Evolutionary conservation across 164 flowering plant genomes (phyloP).

Genomic region (Sextonia rubra): DNA sequence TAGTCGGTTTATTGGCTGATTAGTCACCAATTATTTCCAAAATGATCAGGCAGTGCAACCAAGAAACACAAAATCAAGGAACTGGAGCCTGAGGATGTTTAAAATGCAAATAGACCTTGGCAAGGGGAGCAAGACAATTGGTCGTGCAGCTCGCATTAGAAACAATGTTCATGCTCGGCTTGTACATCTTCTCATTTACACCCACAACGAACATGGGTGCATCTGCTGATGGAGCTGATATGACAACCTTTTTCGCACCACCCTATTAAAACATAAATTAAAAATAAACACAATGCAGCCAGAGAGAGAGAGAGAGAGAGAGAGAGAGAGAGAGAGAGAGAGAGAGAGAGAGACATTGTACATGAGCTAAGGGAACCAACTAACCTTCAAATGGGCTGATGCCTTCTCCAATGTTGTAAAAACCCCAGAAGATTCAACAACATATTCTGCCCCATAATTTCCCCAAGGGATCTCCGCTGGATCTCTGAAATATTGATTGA

Average conservation of each 20-base stretch:
- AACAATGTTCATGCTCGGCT: constrained; percentile 87
- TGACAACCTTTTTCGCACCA: constrained; percentile 93
- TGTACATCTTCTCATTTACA: constrained; percentile 82
- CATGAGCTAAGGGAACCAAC: constrained; percentile 4
- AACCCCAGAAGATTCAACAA: constrained; percentile 92
- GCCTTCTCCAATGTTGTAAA: constrained; percentile 84
- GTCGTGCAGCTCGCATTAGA: constrained; percentile 99
- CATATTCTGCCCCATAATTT: constrained; percentile 82
- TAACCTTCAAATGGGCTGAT: constrained; percentile 68
- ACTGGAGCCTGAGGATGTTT: background rate
- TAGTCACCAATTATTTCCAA: too few relatives aligned
- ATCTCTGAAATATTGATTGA: constrained; percentile 41
- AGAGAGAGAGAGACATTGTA: background rate
- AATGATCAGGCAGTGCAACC: too few relatives aligned
- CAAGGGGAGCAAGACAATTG: constrained; percentile 94
- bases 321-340: background rate
- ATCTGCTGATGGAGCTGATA: constrained; percentile 99
- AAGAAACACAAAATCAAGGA: too few relatives aligned
- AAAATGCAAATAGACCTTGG: constrained; percentile 47
- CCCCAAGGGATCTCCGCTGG: constrained; percentile 97
- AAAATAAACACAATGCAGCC: background rate
- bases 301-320: constrained; percentile 2
- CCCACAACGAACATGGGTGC: constrained; percentile 99
- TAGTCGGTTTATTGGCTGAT: too few relatives aligned
- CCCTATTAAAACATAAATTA: constrained; percentile 43